Conservation (phyloP, 192 early-diverging fungal genomes). For the Entomortierella lignicola region DNA sequence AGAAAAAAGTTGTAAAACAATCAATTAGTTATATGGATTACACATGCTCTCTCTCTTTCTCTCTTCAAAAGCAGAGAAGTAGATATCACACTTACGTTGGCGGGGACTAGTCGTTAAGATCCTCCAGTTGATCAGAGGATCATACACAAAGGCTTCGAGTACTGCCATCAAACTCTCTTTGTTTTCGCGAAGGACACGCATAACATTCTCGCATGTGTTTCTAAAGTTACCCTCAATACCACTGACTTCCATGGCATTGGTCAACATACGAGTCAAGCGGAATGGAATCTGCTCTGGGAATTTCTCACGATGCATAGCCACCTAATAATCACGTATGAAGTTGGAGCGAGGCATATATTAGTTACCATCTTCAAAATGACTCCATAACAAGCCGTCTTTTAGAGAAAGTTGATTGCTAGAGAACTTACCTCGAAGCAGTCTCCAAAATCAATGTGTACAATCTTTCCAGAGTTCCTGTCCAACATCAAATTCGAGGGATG, state of each 20-base stretch:
- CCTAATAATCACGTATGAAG: conserved; percentile 53
- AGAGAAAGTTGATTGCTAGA: no score
- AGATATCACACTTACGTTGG: conserved; percentile 40
- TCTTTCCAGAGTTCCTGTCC: conserved; percentile 87
- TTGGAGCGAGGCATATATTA: no score
- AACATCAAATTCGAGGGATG: conserved; percentile 98
- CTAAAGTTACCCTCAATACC: conserved; percentile 97
- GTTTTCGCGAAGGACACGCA: conserved; percentile 94
- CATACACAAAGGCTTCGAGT: conserved; percentile 97
- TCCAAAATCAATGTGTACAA: conserved; percentile 98
- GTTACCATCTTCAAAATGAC: no score
- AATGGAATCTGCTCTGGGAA: conserved; percentile 99
- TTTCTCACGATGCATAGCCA: conserved; percentile 95
- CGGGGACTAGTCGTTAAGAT: conserved; percentile 69
- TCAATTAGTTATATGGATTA: no score
- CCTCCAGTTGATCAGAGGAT: conserved; percentile 94
- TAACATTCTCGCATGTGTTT: conserved; percentile 95
- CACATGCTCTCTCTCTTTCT: no score
- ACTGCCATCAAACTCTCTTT: conserved; percentile 98
- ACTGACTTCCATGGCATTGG: conserved; percentile 97
- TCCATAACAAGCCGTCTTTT: no score
- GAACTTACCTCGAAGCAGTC: conserved; percentile 92
- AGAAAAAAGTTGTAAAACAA: no score
- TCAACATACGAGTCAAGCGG: conserved; percentile 96
- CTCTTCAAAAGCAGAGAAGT: no score